Conservation (phyloP, 495 filamentous ascomycete species). For the Aspergillus heteromorphus region DNA sequence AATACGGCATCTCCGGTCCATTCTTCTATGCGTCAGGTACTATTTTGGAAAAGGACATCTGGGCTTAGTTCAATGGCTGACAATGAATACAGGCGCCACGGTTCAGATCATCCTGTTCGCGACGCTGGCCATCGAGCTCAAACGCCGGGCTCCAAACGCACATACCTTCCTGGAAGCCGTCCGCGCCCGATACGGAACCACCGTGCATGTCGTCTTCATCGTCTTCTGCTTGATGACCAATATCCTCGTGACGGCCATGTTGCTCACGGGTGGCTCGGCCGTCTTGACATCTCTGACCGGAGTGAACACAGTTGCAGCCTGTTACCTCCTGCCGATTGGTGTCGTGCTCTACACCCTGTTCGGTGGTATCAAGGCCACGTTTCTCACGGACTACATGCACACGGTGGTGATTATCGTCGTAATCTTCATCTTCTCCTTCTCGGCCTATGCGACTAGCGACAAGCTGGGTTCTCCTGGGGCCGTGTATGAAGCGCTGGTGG, state of each 20-base stretch:
- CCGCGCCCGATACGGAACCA: slow-evolving; percentile 53
- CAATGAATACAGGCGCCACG: slow-evolving; percentile 36
- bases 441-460: slow-evolving; percentile 71
- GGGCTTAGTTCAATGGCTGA: neutral
- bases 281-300: slow-evolving; percentile 82
- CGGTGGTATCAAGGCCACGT: slow-evolving; percentile 73
- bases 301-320: slow-evolving; percentile 80
- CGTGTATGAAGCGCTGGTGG: slow-evolving; percentile 74
- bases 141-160: slow-evolving; percentile 79
- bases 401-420: slow-evolving; percentile 84
- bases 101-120: slow-evolving; percentile 80
- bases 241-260: slow-evolving; percentile 83
- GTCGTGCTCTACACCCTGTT: slow-evolving; percentile 78
- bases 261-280: slow-evolving; percentile 85
- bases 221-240: slow-evolving; percentile 81
- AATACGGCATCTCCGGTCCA: slow-evolving; percentile 87
- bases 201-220: slow-evolving; percentile 70
- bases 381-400: slow-evolving; percentile 77
- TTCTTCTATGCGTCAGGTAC: slow-evolving; percentile 75
- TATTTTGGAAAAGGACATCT: neutral
- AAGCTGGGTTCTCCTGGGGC: slow-evolving; percentile 73
- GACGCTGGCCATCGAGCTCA: slow-evolving; percentile 88
- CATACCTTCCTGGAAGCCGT: slow-evolving; percentile 84
- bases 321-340: slow-evolving; percentile 82
- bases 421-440: slow-evolving; percentile 86